Evolutionary conservation across 176 grass and related monocot genomes (phyloP).

Genomic region (Triticum aestivum): IWGSC_CS_RefSeq_v2.1 NC_057799.1:588893640-588894139

Average conservation of each 20-base stretch:
- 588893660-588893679: constrained; percentile 60
- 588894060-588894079: constrained; percentile 47
- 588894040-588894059: constrained; percentile 46
- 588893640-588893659: constrained; percentile 56
- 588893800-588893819: neutral
- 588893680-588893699: constrained; percentile 53
- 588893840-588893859: neutral
- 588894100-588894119: constrained; percentile 9
- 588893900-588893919: constrained; percentile 40
- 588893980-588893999: constrained; percentile 48
- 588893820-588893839: neutral
- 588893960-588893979: constrained; percentile 49
- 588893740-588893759: constrained; percentile 1
- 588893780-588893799: neutral
- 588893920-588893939: constrained; percentile 62
- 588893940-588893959: constrained; percentile 59
- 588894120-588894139: neutral
- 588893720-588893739: constrained; percentile 78
- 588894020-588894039: constrained; percentile 60
- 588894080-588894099: constrained; percentile 31
- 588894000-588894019: constrained; percentile 65
- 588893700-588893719: constrained; percentile 50
- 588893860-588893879: constrained; percentile 57
- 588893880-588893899: constrained; percentile 43
- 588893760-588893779: neutral